These are phyloP conservation scores for Leccinellum luteum DNA, from an alignment of 768 basidiomycete genomes.

Conservation along the genomic window DNA sequence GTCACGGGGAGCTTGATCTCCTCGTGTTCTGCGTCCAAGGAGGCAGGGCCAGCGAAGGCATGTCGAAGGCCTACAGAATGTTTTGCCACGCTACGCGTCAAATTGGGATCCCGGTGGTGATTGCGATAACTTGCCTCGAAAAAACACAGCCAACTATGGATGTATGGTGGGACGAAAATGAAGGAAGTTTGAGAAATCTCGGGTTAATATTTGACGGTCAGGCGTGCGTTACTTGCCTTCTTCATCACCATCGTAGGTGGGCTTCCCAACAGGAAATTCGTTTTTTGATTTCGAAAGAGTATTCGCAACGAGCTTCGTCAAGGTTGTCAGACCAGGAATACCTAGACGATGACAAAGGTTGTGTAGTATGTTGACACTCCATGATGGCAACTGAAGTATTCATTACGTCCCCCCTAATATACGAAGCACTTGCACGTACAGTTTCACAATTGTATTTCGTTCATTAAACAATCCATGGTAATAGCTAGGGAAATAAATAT, in stretches of 20 bases:
- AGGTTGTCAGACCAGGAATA: slow-evolving; percentile 7
- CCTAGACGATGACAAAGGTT: background rate
- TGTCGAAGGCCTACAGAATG: slow-evolving; percentile 15
- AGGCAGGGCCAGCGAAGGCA: slow-evolving; percentile 12
- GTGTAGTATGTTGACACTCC: slow-evolving; percentile 21
- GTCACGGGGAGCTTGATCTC: slow-evolving; percentile 18
- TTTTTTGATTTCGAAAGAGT: slow-evolving; percentile 9
- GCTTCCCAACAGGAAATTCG: slow-evolving; percentile 18
- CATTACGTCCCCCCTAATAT: background rate
- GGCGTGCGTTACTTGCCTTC: slow-evolving; percentile 27
- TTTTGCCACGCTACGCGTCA: slow-evolving; percentile 35
- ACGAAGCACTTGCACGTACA: background rate
- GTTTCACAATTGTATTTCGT: slow-evolving; percentile 5
- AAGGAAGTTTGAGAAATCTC: slow-evolving; percentile 10
- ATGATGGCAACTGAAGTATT: background rate
- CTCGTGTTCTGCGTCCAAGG: slow-evolving; percentile 24
- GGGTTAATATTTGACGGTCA: slow-evolving; percentile 28
- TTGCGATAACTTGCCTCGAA: slow-evolving; percentile 41
- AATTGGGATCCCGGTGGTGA: slow-evolving; percentile 33
- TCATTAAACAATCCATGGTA: slow-evolving; percentile 6
- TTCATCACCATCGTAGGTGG: slow-evolving; percentile 15
- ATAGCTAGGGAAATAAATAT: background rate
- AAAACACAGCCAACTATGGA: slow-evolving; percentile 29
- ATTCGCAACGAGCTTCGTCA: background rate
- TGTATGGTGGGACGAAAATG: slow-evolving; percentile 32